Evolutionary conservation across 371 early-diverging fungal species (phyloP), one percentile per base, ranked within the genome.

Genomic region (Circinella umbellata): DNA sequence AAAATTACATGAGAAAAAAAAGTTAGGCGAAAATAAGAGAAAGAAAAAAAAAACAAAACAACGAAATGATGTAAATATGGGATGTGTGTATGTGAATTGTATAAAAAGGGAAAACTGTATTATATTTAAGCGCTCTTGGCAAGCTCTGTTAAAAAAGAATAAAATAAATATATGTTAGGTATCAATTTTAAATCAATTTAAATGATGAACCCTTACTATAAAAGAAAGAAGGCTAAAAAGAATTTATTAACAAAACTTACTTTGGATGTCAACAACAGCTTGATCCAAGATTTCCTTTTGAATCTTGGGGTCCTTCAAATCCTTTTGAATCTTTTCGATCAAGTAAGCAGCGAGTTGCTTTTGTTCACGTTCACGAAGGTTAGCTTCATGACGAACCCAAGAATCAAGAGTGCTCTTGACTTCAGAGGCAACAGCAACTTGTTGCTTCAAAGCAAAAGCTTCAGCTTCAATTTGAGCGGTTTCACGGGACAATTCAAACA

Each of bases 361-460:
- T 86, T 98, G 98, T 85, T 96, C 94, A 71, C 88, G 90, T 81
- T 97, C 96, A 81, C 98, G 96, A 68, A 98, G 88, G 48, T 86
- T 87, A 75, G 92, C 87, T 87, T 98, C 98, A 78, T 97, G 94
- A 80, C 98, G 96, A 63, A 97, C 97, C 97, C 97, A 97, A 60
- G 93, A 91, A 83, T 98, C 98, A 48, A 98, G 85, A 72, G 94
- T 93, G 38, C 87, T 59, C 91, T 96, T 95, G 81, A 93, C 89
- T 82, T 98, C 97, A 59, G 78, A 60, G 70, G 91, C 87, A 80
- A 94, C 89, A 69, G 91, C 89, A 46, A 92, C 94, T 77, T 91
- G 88, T 83, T 98, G 98, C 92, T 98, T 95, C 69, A 96, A 87
- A 81, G 92, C 92, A 76, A 94, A 96, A 69, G 95, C 93, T 82